These are phyloP conservation scores for Goffeauzyma gilvescens DNA, from an alignment of 768 basidiomycete genomes.

Conservation along the genomic window DNA sequence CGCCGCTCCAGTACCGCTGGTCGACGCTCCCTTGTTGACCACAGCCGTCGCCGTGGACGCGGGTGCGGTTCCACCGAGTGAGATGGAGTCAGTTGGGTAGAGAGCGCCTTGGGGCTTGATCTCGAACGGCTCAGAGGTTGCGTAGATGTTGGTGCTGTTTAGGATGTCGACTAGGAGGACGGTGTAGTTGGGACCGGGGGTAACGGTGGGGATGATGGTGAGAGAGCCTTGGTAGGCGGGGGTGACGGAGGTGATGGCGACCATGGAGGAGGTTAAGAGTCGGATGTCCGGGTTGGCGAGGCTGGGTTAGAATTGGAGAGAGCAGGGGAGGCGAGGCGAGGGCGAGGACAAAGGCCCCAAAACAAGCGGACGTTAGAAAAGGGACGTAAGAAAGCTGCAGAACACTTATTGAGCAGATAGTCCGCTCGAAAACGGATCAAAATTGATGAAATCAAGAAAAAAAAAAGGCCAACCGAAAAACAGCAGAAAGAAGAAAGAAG, in stretches of 20 bases:
- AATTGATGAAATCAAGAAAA: constrained; percentile 14
- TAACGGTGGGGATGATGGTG: constrained; percentile 22
- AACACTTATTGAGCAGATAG: too few species aligned
- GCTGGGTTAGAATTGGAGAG: too few species aligned
- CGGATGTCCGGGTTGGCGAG: constrained; percentile 12
- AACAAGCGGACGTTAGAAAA: not conserved
- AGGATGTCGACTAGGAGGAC: constrained; percentile 21
- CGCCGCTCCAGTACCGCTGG: not conserved
- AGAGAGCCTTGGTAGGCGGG: constrained; percentile 14
- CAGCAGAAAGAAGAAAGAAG: not conserved
- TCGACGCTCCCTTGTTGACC: not conserved
- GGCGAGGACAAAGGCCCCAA: too few species aligned
- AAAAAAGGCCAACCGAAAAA: constrained; percentile 9
- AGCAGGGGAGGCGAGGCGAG: too few species aligned
- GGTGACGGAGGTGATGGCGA: constrained; percentile 3
- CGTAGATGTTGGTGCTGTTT: constrained; percentile 29
- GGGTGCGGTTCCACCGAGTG: not conserved
- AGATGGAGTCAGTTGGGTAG: constrained; percentile 22
- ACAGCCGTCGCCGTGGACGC: not conserved
- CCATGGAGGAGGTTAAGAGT: not conserved
- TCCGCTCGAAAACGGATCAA: too few species aligned
- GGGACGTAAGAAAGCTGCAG: too few species aligned
- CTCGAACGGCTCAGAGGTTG: constrained; percentile 27
- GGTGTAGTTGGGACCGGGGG: too few species aligned
- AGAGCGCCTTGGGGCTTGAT: constrained; percentile 26